Base-by-base conservation (phyloP, 2,329 filamentous ascomycete species). In the Lecanosticta acicola region DNA sequence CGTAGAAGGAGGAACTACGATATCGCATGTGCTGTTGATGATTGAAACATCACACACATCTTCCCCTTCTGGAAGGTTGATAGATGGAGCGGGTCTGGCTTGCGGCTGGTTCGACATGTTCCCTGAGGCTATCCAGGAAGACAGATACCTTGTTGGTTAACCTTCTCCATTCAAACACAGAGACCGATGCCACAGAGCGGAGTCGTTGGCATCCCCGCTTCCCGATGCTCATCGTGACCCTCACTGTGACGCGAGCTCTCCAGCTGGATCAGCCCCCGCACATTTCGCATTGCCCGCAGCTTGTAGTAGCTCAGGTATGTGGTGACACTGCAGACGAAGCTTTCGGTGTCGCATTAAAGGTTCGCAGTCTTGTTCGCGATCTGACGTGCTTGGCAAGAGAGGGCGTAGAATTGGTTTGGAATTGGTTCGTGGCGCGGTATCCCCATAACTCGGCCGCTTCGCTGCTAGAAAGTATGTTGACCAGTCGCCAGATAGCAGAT, bases 1-100 rank as follows among this genome's bases (percentile, higher is more conserved):
- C n/a, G 87, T 58, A 88, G 90, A 42, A 9, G 52, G 52, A 41
- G 42, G 47, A 10, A 50, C 46, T 2, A 50, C 48, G 9, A 55
- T 17, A 34, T 55, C 43, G 41, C 50, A 50, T 14, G 52, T 55
- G 17, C 41, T 49, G 32, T 55, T 48, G 21, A 55, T 55, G 29
- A 53, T 53, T 4, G 48, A 50, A 13, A 55, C 46, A 32, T 51
- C 39, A 33, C 52, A 55, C n/a, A 41, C 38, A 17, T 39, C 41
- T 26, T 46, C 32, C 7, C 52, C 48, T 19, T 47, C 47, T 11
- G 50, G 52, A 3, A 55, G 46, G 35, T 46, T 46, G 26, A 53
- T 40, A 14, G 43, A 35, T 5, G 52, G 45, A 17, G 50, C 47
- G 33, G 46, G 40, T 9, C 50, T 41, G 19, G 46, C 35, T 19